Evolutionary conservation across 495 filamentous ascomycete species (phyloP).

Genomic region (Annulohypoxylon maeteangense): DNA sequence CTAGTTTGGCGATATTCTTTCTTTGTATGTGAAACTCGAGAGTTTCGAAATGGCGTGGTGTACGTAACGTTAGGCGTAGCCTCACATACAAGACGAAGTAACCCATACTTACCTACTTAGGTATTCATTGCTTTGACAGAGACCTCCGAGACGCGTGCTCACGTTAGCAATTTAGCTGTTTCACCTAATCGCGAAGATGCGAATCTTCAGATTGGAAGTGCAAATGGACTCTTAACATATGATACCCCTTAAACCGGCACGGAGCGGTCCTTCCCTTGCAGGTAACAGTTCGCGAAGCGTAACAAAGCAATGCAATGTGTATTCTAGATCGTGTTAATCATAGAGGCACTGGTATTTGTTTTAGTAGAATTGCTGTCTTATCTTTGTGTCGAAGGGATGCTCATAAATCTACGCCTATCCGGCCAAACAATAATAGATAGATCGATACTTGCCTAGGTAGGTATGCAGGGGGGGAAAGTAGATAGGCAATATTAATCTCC

Average conservation of each 20-base stretch:
- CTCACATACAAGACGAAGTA: neutral
- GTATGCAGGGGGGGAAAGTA: neutral
- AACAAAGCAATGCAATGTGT: neutral
- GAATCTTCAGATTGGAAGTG: neutral
- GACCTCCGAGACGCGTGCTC: neutral
- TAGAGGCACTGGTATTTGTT: neutral
- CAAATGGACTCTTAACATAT: neutral
- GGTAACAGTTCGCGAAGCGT: neutral
- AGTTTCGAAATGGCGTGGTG: constrained; percentile 3
- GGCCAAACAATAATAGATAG: no score
- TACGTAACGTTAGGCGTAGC: neutral
- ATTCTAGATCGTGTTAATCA: neutral
- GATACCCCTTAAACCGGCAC: neutral
- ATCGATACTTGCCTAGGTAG: neutral
- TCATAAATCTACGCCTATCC: neutral
- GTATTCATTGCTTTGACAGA: neutral
- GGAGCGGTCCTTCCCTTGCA: neutral
- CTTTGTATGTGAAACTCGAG: neutral
- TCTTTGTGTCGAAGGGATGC: neutral
- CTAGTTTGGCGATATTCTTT: neutral
- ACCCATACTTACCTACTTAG: neutral
- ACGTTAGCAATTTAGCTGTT: neutral
- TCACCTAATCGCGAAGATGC: neutral
- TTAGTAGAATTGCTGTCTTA: neutral
- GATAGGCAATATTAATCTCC: neutral